phyloP scores from a whole-genome alignment of 2,329 filamentous ascomycete species.

The Amesomyces nigricolor region DNA sequence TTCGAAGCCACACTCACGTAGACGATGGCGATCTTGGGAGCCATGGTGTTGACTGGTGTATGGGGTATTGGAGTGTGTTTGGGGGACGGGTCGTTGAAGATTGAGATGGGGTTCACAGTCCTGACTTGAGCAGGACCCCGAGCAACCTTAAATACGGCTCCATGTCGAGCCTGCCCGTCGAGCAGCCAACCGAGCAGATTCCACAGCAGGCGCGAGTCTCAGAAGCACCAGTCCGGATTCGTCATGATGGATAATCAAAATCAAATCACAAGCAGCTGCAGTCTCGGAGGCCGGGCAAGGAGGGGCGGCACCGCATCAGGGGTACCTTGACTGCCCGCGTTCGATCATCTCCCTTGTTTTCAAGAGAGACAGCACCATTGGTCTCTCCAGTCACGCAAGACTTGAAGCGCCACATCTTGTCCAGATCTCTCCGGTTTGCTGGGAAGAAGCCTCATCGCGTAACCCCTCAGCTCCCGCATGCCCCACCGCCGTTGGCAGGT shows the following conservation, averaged over 20 bases:
- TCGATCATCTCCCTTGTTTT: no score
- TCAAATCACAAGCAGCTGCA: slow-evolving; percentile 15
- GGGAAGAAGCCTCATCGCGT: not conserved
- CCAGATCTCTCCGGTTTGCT: no score
- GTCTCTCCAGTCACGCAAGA: no score
- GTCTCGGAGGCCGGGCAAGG: slow-evolving; percentile 4
- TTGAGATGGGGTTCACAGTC: not conserved
- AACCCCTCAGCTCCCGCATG: not conserved
- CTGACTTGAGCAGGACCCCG: not conserved
- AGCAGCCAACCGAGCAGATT: not conserved
- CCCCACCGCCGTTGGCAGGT: not conserved
- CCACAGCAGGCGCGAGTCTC: slow-evolving; percentile 1
- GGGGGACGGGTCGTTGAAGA: not conserved
- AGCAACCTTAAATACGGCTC: not conserved
- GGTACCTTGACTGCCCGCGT: not conserved
- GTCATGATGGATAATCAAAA: slow-evolving; percentile 28
- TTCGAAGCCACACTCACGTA: slow-evolving; percentile 54
- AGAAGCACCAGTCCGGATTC: slow-evolving; percentile 12
- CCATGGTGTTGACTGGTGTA: slow-evolving; percentile 53
- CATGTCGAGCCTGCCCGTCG: not conserved
- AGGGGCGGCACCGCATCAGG: slow-evolving; percentile 5
- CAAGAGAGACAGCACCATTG: no score
- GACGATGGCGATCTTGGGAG: slow-evolving; percentile 86
- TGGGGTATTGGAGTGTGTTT: slow-evolving; percentile 6
- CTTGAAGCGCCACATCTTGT: no score